A percentile compares a stretch with the other conserved stretches of the same genome.
Conservation (phyloP, 805 yeast species). For the Schwanniomyces yamadae region DNA sequence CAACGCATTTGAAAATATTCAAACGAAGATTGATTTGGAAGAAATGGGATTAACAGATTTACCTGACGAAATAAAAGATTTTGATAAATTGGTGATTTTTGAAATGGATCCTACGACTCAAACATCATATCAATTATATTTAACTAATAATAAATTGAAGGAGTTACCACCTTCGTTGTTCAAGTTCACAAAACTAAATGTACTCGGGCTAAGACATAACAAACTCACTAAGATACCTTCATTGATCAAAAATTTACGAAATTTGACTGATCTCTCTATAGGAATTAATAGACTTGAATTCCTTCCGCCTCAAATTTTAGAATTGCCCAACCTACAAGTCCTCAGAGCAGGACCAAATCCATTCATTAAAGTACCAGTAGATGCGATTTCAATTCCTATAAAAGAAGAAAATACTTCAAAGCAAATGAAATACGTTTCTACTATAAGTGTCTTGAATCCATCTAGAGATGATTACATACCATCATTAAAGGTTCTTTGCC, state of each 20-base stretch:
- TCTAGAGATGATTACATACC: slow-evolving; percentile 28
- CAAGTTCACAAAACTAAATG: slow-evolving; percentile 49
- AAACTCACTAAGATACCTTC: slow-evolving; percentile 48
- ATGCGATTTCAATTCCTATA: slow-evolving; percentile 20
- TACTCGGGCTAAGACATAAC: slow-evolving; percentile 53
- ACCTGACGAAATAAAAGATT: slow-evolving; percentile 59
- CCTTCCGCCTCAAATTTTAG: slow-evolving; percentile 54
- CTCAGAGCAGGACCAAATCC: slow-evolving; percentile 61
- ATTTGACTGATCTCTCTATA: slow-evolving; percentile 51
- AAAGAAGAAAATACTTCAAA: slow-evolving; percentile 25
- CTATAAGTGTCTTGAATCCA: slow-evolving; percentile 21
- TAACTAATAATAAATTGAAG: slow-evolving; percentile 49
- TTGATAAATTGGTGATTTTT: slow-evolving; percentile 52
- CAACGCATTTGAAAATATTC: slow-evolving; percentile 47
- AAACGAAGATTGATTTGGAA: slow-evolving; percentile 47
- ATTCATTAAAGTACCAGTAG: slow-evolving; percentile 23
- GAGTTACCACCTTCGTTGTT: slow-evolving; percentile 51
- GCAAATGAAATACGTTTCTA: slow-evolving; percentile 22
- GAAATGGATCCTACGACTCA: slow-evolving; percentile 18
- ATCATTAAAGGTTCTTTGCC: slow-evolving; percentile 46
- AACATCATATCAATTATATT: slow-evolving; percentile 45
- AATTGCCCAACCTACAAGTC: slow-evolving; percentile 39
- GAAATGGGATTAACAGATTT: slow-evolving; percentile 45
- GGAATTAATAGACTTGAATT: slow-evolving; percentile 50
- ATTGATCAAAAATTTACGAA: slow-evolving; percentile 38